These are phyloP conservation scores for Wallacemonas sp. DNA, from an alignment of 208 protist species.

Conservation along the genomic window DNA sequence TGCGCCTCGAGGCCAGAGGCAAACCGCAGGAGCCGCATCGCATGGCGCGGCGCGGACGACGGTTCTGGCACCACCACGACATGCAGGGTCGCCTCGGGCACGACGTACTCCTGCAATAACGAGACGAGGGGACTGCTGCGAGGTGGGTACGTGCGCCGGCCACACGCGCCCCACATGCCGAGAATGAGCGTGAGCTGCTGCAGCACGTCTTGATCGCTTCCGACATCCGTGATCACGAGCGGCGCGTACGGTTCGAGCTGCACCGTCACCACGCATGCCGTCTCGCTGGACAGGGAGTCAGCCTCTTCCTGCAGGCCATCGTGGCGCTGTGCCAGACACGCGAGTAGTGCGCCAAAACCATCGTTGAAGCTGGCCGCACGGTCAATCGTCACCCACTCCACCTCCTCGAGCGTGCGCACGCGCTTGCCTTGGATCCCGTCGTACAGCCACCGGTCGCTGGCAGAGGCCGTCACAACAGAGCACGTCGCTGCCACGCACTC, in stretches of 20 bases:
- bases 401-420: constrained; percentile 34
- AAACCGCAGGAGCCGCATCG: constrained; percentile 70
- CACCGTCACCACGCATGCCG: constrained; percentile 57
- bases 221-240: constrained; percentile 55
- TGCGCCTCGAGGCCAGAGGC: constrained; percentile 28
- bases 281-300: constrained; percentile 40
- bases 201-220: constrained; percentile 53
- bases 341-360: constrained; percentile 42
- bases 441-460: constrained; percentile 40
- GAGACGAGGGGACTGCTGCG: constrained; percentile 36
- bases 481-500: constrained; percentile 34
- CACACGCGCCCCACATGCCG: constrained; percentile 30
- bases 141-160: constrained; percentile 40
- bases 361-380: constrained; percentile 17
- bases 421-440: constrained; percentile 48
- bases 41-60: constrained; percentile 27
- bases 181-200: constrained; percentile 59
- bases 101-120: constrained; percentile 32
- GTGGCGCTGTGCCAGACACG: constrained; percentile 45
- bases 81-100: constrained; percentile 39
- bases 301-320: constrained; percentile 22
- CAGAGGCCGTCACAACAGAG: constrained; percentile 49
- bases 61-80: constrained; percentile 60
- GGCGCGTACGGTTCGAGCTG: constrained; percentile 54
- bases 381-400: constrained; percentile 27